Conservation (phyloP, 2,329 filamentous ascomycete genomes). For the Trichoderma guizhouense region DNA sequence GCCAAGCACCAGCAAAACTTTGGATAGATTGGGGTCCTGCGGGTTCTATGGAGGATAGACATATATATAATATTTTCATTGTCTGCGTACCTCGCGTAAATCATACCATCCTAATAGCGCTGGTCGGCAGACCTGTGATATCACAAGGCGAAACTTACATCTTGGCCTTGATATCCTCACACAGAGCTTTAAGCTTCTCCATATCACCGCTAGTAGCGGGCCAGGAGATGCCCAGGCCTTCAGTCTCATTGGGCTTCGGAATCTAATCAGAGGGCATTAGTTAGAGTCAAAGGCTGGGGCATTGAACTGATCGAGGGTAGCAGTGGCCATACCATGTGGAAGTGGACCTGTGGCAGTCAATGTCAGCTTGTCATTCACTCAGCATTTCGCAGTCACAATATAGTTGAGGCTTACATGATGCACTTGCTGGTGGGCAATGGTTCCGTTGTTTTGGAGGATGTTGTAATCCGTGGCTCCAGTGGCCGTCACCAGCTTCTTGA, state of each 20-base stretch:
- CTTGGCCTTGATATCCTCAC: conserved; percentile 83
- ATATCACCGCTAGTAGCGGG: conserved; percentile 72
- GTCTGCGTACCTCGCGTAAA: background rate
- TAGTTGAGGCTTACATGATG: conserved; percentile 66
- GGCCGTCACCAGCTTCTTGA: conserved; percentile 81
- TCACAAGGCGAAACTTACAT: conserved; percentile 53
- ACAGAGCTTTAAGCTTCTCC: conserved; percentile 74
- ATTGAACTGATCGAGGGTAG: background rate
- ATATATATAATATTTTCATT: background rate
- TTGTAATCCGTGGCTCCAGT: conserved; percentile 81
- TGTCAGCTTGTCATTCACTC: conserved; percentile 2
- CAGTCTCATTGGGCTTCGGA: conserved; percentile 80
- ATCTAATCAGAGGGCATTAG: conserved; percentile 53
- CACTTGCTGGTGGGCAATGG: conserved; percentile 86
- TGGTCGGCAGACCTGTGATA: background rate
- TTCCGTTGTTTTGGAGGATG: conserved; percentile 92
- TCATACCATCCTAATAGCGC: background rate
- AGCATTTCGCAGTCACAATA: background rate
- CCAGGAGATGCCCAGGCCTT: conserved; percentile 81
- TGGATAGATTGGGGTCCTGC: background rate
- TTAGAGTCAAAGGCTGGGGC: background rate
- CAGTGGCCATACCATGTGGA: conserved; percentile 71
- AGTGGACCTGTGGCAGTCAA: conserved; percentile 63
- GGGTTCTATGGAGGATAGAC: conserved; percentile 2
- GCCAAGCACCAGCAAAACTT: background rate